These are phyloP conservation scores for Trebouxia sp. DNA, from an alignment of 139 green algal genomes.

Conservation along the genomic window DNA sequence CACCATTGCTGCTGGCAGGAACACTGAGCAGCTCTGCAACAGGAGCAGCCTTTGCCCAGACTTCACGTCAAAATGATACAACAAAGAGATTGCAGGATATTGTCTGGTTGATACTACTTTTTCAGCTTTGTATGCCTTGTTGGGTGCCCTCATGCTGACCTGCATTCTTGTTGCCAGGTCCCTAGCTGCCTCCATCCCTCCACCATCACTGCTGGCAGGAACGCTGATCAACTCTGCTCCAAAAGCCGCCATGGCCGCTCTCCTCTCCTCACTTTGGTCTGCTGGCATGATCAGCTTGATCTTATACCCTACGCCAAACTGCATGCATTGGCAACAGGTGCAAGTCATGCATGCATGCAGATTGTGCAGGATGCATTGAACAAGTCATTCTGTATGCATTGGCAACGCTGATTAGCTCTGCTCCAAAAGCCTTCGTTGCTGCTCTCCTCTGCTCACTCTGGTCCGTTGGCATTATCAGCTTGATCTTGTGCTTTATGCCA, in stretches of 20 bases:
- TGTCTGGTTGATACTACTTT: no score
- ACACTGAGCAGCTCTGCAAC: no score
- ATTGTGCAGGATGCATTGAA: no score
- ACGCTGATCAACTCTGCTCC: constrained; percentile 50
- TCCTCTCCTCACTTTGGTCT: constrained; percentile 52
- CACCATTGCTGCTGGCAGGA: no score
- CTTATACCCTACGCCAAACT: constrained; percentile 43
- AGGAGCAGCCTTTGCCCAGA: no score
- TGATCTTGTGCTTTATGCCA: constrained; percentile 39
- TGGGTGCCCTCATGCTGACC: constrained; percentile 13
- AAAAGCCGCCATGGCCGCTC: constrained; percentile 50
- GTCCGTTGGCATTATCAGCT: constrained; percentile 50
- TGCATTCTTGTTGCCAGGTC: constrained; percentile 44
- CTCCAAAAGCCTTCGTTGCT: constrained; percentile 49
- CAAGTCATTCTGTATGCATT: no score
- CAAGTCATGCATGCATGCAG: no score
- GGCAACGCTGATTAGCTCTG: constrained; percentile 39
- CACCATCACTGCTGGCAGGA: constrained; percentile 3
- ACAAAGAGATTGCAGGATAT: no score
- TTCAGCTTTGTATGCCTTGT: no score
- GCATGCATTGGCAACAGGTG: neutral
- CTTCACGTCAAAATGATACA: no score
- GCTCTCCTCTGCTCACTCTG: constrained; percentile 44
- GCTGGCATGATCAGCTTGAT: constrained; percentile 54
- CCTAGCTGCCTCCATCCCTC: constrained; percentile 50